Conservation (phyloP, 371 early-diverging fungal species). For the Mucor piriformis region DNA sequence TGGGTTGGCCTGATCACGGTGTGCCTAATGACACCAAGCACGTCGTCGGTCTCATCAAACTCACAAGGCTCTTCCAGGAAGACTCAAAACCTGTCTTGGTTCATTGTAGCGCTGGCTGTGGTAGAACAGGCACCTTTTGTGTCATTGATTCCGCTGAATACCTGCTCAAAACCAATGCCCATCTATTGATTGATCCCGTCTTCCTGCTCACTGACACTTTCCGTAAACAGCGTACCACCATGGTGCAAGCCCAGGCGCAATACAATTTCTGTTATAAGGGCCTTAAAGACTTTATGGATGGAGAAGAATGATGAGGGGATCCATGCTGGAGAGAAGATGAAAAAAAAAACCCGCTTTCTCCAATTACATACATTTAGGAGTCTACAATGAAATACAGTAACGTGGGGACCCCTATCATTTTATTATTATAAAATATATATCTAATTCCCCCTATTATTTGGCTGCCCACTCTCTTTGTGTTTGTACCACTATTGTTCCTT, state of each 20-base stretch:
- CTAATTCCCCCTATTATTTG: too few species aligned
- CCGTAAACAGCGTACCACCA: slow-evolving; percentile 79
- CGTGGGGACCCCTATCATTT: neutral
- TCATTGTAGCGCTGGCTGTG: slow-evolving; percentile 95
- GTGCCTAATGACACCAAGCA: slow-evolving; percentile 58
- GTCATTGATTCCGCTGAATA: slow-evolving; percentile 49
- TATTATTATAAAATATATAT: too few species aligned
- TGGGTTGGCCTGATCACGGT: slow-evolving; percentile 91
- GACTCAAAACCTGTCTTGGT: slow-evolving; percentile 59
- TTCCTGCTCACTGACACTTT: slow-evolving; percentile 69
- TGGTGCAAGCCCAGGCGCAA: slow-evolving; percentile 89
- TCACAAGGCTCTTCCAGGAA: slow-evolving; percentile 36
- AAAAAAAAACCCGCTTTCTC: neutral
- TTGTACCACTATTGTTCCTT: neutral
- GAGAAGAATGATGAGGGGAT: slow-evolving; percentile 3
- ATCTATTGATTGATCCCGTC: slow-evolving; percentile 59
- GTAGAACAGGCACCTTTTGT: slow-evolving; percentile 91
- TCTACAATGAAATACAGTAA: neutral
- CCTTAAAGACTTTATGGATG: slow-evolving; percentile 37
- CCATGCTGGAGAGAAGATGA: neutral
- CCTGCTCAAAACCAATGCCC: neutral
- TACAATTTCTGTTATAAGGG: slow-evolving; percentile 87
- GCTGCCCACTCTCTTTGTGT: neutral
- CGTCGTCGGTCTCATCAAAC: slow-evolving; percentile 46
- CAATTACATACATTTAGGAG: neutral